A percentile compares a stretch with the other conserved stretches of the same genome.
Evolutionary conservation across 1,284 basidiomycete genomes (phyloP).

Genomic region (Marasmius tenuissimus): DNA sequence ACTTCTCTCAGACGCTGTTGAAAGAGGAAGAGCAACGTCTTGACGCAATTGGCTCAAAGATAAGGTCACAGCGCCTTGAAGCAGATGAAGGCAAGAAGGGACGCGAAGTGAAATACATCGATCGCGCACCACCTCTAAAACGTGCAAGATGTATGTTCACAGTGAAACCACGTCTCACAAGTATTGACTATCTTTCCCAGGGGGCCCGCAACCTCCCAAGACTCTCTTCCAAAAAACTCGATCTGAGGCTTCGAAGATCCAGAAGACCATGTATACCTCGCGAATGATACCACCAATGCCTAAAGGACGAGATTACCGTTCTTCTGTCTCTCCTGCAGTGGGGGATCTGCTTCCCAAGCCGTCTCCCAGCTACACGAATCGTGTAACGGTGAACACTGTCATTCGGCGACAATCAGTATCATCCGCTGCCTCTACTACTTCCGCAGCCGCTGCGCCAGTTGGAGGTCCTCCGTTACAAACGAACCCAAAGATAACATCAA

Average conservation of each 20-base stretch:
- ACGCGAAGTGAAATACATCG: conserved; percentile 69
- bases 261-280: conserved; percentile 57
- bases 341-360: background rate
- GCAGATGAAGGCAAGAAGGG: conserved; percentile 72
- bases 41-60: conserved; percentile 55
- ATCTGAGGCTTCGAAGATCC: conserved; percentile 64
- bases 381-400: conserved; percentile 44
- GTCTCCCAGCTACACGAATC: conserved; percentile 29
- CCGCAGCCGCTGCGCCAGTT: background rate
- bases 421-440: conserved; percentile 13
- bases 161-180: conserved; percentile 14
- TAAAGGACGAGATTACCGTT: conserved; percentile 42
- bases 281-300: conserved; percentile 53
- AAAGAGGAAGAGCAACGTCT: conserved; percentile 58
- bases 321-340: conserved; percentile 26
- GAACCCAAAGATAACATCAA: conserved; percentile 8
- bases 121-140: conserved; percentile 61
- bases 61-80: conserved; percentile 64
- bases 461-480: background rate
- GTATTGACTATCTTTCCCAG: conserved; percentile 30
- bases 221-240: conserved; percentile 75
- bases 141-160: conserved; percentile 54
- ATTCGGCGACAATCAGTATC: conserved; percentile 30
- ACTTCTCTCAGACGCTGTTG: conserved; percentile 45
- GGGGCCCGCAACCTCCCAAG: conserved; percentile 57